Percentiles rank a stretch among this genome's conserved stretches.
These are phyloP conservation scores for Coniochaeta prunicola DNA, from an alignment of 2,329 filamentous ascomycete genomes.

Conservation along the genomic window DNA sequence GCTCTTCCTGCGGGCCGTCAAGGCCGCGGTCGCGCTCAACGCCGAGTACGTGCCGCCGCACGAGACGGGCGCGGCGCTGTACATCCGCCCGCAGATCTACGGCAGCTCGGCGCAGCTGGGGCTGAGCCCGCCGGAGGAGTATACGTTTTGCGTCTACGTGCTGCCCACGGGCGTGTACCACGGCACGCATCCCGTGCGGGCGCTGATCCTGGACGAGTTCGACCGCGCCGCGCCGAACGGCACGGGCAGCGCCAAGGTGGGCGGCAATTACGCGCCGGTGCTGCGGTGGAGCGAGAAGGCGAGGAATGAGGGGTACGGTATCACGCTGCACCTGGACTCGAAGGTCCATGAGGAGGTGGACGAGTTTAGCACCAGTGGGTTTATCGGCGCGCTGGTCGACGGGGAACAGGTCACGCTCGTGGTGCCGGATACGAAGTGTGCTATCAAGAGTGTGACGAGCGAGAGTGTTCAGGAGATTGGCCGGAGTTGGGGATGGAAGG, in stretches of 20 bases:
- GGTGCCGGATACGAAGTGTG: slow-evolving; percentile 79
- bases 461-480: slow-evolving; percentile 73
- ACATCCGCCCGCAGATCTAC: slow-evolving; percentile 83
- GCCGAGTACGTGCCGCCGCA: slow-evolving; percentile 88
- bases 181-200: slow-evolving; percentile 79
- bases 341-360: slow-evolving; percentile 78
- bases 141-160: slow-evolving; percentile 84
- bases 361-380: slow-evolving; percentile 92
- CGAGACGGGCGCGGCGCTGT: slow-evolving; percentile 83
- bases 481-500: slow-evolving; percentile 71
- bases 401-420: slow-evolving; percentile 62
- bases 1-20: slow-evolving; percentile 68
- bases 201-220: slow-evolving; percentile 84
- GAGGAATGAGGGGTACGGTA: slow-evolving; percentile 73
- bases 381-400: slow-evolving; percentile 68
- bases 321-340: slow-evolving; percentile 89
- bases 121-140: slow-evolving; percentile 81
- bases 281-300: slow-evolving; percentile 81
- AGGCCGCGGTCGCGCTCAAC: slow-evolving; percentile 78
- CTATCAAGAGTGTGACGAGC: slow-evolving; percentile 81
- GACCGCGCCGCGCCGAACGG: slow-evolving; percentile 89
- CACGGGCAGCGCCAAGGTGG: slow-evolving; percentile 86
- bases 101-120: slow-evolving; percentile 83
- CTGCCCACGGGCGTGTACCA: slow-evolving; percentile 93
- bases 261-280: slow-evolving; percentile 93